A percentile compares a stretch with the other conserved stretches of the same genome.
Evolutionary conservation across 2,329 filamentous ascomycete species (phyloP).

Genomic region (Amauroascus niger): DNA sequence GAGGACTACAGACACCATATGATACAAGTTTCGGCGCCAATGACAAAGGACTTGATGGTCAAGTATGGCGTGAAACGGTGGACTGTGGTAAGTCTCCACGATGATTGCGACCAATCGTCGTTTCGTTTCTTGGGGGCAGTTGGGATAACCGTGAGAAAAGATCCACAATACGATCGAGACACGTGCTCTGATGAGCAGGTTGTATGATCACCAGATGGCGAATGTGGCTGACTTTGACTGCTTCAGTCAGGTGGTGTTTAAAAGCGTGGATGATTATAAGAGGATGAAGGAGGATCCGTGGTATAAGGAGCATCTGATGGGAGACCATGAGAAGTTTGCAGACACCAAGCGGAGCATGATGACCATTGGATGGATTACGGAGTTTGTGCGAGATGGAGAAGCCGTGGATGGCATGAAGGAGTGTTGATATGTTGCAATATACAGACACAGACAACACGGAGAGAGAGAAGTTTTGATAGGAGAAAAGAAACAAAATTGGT

Average conservation of each 20-base stretch:
- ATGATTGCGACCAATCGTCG: no score
- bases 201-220: conserved; percentile 41
- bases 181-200: conserved; percentile 33
- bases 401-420: conserved; percentile 20
- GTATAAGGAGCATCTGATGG: conserved; percentile 39
- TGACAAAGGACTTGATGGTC: conserved; percentile 42
- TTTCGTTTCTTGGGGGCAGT: no score
- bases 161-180: conserved; percentile 36
- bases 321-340: conserved; percentile 44
- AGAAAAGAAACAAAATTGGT: no score
- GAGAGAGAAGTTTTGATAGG: no score
- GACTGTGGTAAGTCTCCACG: conserved; percentile 38
- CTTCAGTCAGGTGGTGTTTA: conserved; percentile 43
- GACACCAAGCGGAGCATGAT: conserved; percentile 41
- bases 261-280: conserved; percentile 39
- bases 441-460: no score
- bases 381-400: conserved; percentile 35
- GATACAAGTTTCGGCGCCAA: conserved; percentile 38
- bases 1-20: conserved; percentile 43
- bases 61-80: conserved; percentile 43
- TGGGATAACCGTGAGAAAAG: conserved; percentile 26
- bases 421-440: no score
- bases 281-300: conserved; percentile 42
- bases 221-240: conserved; percentile 45
- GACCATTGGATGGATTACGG: conserved; percentile 41